A percentile compares a stretch with the other conserved stretches of the same genome.
Conservation (phyloP, 2,329 filamentous ascomycete genomes). For the Plectosphaerella cucumerina region DNA sequence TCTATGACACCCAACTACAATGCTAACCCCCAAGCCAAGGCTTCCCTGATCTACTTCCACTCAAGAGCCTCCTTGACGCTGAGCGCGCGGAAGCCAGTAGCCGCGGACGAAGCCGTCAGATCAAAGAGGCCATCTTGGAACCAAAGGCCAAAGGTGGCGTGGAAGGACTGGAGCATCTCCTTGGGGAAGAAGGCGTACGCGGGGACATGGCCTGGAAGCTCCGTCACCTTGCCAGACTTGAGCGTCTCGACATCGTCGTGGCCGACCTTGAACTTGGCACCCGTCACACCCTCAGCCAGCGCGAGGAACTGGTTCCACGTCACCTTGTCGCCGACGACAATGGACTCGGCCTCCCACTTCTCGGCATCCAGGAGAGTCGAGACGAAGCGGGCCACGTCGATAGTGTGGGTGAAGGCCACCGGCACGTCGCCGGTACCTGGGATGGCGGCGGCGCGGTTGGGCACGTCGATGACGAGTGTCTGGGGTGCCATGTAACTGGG, state of each 20-base stretch:
- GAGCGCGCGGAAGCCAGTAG: too few relatives aligned
- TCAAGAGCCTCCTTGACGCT: too few relatives aligned
- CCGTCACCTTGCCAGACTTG: slow-evolving; percentile 25
- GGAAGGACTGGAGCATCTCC: slow-evolving; percentile 13
- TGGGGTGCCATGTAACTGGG: slow-evolving; percentile 31
- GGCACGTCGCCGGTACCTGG: slow-evolving; percentile 40
- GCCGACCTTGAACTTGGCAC: slow-evolving; percentile 26
- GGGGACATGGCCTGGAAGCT: slow-evolving; percentile 15
- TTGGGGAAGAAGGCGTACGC: slow-evolving; percentile 17
- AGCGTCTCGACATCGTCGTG: slow-evolving; percentile 26
- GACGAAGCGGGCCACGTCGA: slow-evolving; percentile 43
- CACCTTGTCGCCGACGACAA: slow-evolving; percentile 33
- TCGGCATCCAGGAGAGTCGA: slow-evolving; percentile 32
- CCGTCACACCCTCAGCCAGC: slow-evolving; percentile 33
- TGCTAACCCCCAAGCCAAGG: too few relatives aligned
- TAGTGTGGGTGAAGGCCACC: slow-evolving; percentile 42
- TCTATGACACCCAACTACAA: too few relatives aligned
- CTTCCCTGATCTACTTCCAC: too few relatives aligned
- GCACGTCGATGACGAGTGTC: slow-evolving; percentile 38
- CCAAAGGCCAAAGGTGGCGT: slow-evolving; percentile 15
- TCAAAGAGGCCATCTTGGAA: slow-evolving; percentile 15
- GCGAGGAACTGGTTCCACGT: slow-evolving; percentile 39
- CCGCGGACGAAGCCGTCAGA: too few relatives aligned
- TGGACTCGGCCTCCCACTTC: slow-evolving; percentile 36
- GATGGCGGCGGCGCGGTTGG: slow-evolving; percentile 38